Evolutionary conservation across 768 basidiomycete species (phyloP), one percentile per base, ranked within the genome.

Genomic region (Leccinum disarticulatum): DNA sequence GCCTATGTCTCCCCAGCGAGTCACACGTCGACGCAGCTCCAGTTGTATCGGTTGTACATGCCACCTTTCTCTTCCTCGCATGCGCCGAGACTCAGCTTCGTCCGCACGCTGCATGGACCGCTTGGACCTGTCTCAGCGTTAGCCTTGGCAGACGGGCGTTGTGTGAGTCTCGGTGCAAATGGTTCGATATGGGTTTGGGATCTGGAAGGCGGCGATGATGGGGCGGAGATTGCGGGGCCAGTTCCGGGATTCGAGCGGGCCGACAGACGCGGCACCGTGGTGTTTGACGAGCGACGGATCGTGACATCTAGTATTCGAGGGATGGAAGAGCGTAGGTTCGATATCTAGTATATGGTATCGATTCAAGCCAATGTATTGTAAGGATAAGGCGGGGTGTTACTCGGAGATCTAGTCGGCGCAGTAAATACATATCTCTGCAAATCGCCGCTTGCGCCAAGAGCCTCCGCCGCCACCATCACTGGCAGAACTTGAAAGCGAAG

Each of bases 121-220:
- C 76, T 77, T 1, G 86, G 87, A 8, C 82, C 87, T 6, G 80
- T 91, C 25, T 81, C 80, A 4, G 82, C 87, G 4, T 79, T 93
- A 22, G 81, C 87, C 15, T 77, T 93, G 36, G 85, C 91, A 30
- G 91, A 93, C 71, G 91, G 91, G 25, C 84, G 91, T 3, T 93
- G 91, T 63, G 87, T 93, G 30, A 87, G 88, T 66, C 73, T 92
- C 19, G 84, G 87, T 9, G 73, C 74, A 35, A 85, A 90, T 68
- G 90, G 90, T 43, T 83, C 83, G 65, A 81, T 93, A 47, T 91
- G 90, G 88, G 88, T 91, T 3, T 93, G 91, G 91, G 91, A 93
- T 74, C 77, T 93, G 33, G 91, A 93, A 70, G 80, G 78, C 11
- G 79, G 76, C 22, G 69, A 73, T 28, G 69, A 73, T 28, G 73